Evolutionary conservation across 331 rosid genomes (phyloP), one percentile per base, ranked within the genome.

Genomic region (Malus hybrid): DNA sequence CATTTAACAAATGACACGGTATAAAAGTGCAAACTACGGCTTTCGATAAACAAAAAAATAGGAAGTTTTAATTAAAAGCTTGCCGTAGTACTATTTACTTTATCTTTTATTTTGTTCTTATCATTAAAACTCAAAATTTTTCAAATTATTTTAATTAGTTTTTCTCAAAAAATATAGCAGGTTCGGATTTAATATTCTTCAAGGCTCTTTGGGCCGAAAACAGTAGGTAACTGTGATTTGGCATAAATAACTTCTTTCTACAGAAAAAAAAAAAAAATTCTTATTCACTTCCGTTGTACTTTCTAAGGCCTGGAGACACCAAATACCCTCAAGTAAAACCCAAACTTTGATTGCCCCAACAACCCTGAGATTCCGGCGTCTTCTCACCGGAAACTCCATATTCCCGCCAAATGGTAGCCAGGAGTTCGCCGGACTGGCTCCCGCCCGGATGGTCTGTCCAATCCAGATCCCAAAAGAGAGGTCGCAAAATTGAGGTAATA

Each of bases 391-490:
- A 16, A 42, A 36, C 28, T 2, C 36, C n/a, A 6, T 14, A 22
- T 32, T 33, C 68, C 68, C 68, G 68, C 65, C 55, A 71, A 33
- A 80, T 82, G 83, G 83, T 72, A 20, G 66, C 85, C 20, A 57
- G 55, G 55, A 72, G 72, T 26, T 79, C 85, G 79, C 82, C 83
- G 76, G 88, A 84, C 4, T 68, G 81, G 82, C 90, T 84, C 32
- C 88, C 90, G 66, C 77, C 81, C 68, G 88, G 91, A 30, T 84
- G 86, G 91, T 75, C 81, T n/a, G 70, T 79, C 50, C 85, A 78
- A 57, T 77, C 58, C 19, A 84, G 77, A 74, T 77, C 68, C 39
- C 90, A 70, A 56, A 80, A 79, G 76, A 53, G 83, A 4, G 87
- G 89, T 66, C 85, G 88, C 48, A 66, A 70, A 75, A 82, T 68